Percentiles rank a stretch among this genome's conserved stretches.
These are phyloP conservation scores for Alternaria gansuensis DNA, from an alignment of 2,329 filamentous ascomycete genomes.

Conservation along the genomic window DNA sequence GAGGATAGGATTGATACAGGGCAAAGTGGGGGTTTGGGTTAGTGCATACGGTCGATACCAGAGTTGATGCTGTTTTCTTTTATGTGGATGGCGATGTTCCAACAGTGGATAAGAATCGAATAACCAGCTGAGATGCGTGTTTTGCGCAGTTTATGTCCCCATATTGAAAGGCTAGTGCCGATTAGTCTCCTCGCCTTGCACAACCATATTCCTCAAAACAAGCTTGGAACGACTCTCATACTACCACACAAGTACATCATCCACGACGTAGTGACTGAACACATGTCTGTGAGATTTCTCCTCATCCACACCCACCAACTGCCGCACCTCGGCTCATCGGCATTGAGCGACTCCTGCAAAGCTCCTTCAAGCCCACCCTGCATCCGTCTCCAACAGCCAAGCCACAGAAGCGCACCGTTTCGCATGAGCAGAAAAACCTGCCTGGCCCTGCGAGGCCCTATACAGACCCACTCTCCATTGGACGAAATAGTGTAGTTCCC, in stretches of 20 bases:
- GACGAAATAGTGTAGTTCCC: conserved; percentile 1
- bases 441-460: conserved; percentile 7
- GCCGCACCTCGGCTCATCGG: neutral
- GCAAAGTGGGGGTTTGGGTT: conserved; percentile 10
- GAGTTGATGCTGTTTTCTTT: conserved; percentile 9
- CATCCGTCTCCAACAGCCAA: conserved; percentile 9
- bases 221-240: neutral
- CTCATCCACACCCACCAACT: neutral
- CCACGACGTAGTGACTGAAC: neutral
- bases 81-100: conserved; percentile 9
- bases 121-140: neutral
- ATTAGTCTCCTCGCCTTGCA: neutral
- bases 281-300: neutral
- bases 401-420: conserved; percentile 10
- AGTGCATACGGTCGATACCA: conserved; percentile 19
- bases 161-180: neutral
- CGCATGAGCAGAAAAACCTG: conserved; percentile 11
- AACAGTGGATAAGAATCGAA: conserved; percentile 10
- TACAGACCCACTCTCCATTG: conserved; percentile 7
- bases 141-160: neutral
- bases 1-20: conserved; percentile 11
- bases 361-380: conserved; percentile 1
- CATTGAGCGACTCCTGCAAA: conserved; percentile 14
- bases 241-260: neutral
- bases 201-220: too few species aligned